Conservation (phyloP, 2,329 filamentous ascomycete species). For the Fusarium sarcochroum region DNA sequence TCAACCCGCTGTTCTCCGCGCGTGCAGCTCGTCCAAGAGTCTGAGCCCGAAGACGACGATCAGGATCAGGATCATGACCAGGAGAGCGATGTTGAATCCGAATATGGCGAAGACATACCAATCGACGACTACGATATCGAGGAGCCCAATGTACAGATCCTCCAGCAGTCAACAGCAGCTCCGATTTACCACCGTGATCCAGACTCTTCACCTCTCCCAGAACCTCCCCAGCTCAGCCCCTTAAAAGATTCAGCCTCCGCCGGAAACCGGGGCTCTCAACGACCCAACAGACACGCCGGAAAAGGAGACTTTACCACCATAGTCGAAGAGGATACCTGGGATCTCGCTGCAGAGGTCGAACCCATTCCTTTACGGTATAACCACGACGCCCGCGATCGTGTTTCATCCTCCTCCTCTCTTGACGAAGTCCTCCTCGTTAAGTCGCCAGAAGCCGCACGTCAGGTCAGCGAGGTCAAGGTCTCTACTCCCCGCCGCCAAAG, state of each 20-base stretch:
- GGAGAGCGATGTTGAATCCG: constrained; percentile 57
- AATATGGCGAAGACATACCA: constrained; percentile 61
- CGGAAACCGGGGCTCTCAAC: constrained; percentile 60
- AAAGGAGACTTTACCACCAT: constrained; percentile 62
- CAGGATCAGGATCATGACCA: constrained; percentile 40
- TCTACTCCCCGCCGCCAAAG: constrained; percentile 39
- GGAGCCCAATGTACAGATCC: constrained; percentile 61
- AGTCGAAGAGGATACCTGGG: constrained; percentile 63
- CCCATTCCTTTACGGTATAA: constrained; percentile 11
- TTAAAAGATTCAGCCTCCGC: constrained; percentile 66
- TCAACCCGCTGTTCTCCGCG: constrained; percentile 35
- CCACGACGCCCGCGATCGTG: constrained; percentile 40
- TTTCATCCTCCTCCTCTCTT: constrained; percentile 51
- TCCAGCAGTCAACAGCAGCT: constrained; percentile 59
- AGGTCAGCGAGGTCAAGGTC: constrained; percentile 23
- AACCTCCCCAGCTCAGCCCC: constrained; percentile 64
- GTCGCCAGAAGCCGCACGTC: constrained; percentile 36
- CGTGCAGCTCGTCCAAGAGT: constrained; percentile 27
- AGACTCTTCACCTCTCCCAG: constrained; percentile 62
- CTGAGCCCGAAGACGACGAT: constrained; percentile 44
- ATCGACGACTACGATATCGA: constrained; percentile 60
- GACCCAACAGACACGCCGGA: constrained; percentile 42
- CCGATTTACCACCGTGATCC: constrained; percentile 46
- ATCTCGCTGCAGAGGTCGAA: constrained; percentile 53
- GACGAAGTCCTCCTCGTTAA: constrained; percentile 53